Conservation (phyloP, 176 grass and related monocot species). For the Cenchrus purpureus region DNA sequence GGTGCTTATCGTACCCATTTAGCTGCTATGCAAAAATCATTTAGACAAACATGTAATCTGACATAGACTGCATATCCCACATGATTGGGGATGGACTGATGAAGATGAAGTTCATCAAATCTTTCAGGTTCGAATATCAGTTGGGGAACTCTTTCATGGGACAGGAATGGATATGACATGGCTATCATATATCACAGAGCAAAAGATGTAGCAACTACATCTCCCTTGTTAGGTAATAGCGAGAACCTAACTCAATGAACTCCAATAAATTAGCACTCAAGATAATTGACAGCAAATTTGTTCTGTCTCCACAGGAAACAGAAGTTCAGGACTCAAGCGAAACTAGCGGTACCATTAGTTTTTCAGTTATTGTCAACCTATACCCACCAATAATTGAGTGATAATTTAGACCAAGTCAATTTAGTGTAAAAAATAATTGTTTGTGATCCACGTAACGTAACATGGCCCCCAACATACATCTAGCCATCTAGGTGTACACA, state of each 20-base stretch:
- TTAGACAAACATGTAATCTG: not conserved
- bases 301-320: constrained; percentile 16
- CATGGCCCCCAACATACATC: constrained; percentile 25
- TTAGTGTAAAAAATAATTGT: not conserved
- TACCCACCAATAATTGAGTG: constrained; percentile 43
- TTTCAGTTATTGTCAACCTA: constrained; percentile 22
- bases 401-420: not conserved
- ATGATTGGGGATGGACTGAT: not conserved
- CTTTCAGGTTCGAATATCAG: constrained; percentile 5
- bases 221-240: constrained; percentile 19
- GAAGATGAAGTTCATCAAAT: not conserved
- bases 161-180: constrained; percentile 17
- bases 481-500: constrained; percentile 38
- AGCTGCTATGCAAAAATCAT: constrained; percentile 1
- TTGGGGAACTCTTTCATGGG: constrained; percentile 22
- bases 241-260: constrained; percentile 4
- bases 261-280: constrained; percentile 20
- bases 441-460: constrained; percentile 33
- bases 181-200: constrained; percentile 14
- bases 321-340: constrained; percentile 9
- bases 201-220: constrained; percentile 27
- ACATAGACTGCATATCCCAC: not conserved
- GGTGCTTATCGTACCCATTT: not conserved
- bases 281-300: constrained; percentile 21
- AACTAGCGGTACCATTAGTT: constrained; percentile 16